phyloP scores from a whole-genome alignment of 2,329 filamentous ascomycete genomes.

The Aspergillus sergii region DNA sequence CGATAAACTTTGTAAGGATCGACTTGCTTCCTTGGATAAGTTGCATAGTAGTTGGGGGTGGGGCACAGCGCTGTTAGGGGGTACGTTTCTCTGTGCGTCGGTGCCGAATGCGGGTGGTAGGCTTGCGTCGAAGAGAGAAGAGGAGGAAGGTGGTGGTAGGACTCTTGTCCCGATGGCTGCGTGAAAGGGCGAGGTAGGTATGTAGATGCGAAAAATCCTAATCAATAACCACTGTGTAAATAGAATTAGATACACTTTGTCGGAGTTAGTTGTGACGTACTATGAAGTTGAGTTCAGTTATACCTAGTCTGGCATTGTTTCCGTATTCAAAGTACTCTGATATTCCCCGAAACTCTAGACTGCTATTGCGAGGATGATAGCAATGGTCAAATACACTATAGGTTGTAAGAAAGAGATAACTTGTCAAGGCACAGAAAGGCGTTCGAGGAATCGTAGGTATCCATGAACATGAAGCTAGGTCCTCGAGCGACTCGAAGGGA shows the following conservation, averaged over 20 bases:
- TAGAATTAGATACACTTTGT: neutral
- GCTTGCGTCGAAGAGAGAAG: neutral
- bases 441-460: neutral
- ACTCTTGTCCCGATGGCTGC: neutral
- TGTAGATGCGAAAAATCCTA: neutral
- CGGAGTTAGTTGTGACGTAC: no score
- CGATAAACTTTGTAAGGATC: no score
- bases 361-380: neutral
- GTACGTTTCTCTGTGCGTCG: neutral
- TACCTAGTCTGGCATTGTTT: neutral
- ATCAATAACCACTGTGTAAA: neutral
- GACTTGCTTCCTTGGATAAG: no score
- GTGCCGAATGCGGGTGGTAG: neutral
- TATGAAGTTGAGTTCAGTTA: neutral
- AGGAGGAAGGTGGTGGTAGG: neutral
- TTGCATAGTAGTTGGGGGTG: no score
- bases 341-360: neutral
- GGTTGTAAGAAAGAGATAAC: neutral
- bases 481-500: neutral
- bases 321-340: neutral
- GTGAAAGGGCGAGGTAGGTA: neutral
- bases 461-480: neutral
- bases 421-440: neutral
- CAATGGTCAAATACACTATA: neutral
- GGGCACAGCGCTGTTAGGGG: neutral